phyloP scores from a whole-genome alignment of 371 early-diverging fungal genomes.

The Mortierella sp. region DNA sequence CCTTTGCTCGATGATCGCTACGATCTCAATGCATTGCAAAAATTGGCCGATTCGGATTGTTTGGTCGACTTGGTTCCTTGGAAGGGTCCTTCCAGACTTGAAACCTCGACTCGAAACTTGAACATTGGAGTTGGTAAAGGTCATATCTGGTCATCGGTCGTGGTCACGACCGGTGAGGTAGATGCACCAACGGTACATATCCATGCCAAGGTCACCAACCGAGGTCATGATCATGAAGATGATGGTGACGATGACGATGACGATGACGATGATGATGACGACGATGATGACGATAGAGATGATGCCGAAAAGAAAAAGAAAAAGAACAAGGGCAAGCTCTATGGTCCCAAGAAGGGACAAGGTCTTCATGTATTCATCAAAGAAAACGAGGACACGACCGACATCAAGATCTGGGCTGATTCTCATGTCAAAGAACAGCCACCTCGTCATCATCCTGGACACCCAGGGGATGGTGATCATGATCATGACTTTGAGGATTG shows the following conservation, averaged over 20 bases:
- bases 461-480: neutral
- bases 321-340: neutral
- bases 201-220: conserved; percentile 37
- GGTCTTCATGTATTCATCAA: conserved; percentile 31
- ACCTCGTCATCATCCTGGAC: too few relatives aligned
- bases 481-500: neutral
- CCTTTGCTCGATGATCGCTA: neutral
- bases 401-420: conserved; percentile 40
- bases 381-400: conserved; percentile 13
- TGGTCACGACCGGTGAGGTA: conserved; percentile 23
- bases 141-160: conserved; percentile 17
- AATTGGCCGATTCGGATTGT: conserved; percentile 2
- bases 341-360: neutral
- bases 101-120: conserved; percentile 7
- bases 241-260: conserved; percentile 11
- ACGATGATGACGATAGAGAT: conserved; percentile 3
- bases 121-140: conserved; percentile 34
- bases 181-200: conserved; percentile 16
- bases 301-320: neutral
- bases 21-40: neutral
- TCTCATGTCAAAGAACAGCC: neutral
- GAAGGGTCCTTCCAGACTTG: conserved; percentile 15
- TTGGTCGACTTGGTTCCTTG: conserved; percentile 28
- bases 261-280: conserved; percentile 17
- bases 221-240: conserved; percentile 3